Conservation (phyloP, 2,329 filamentous ascomycete genomes). For the Xylaria polymorpha region DNA sequence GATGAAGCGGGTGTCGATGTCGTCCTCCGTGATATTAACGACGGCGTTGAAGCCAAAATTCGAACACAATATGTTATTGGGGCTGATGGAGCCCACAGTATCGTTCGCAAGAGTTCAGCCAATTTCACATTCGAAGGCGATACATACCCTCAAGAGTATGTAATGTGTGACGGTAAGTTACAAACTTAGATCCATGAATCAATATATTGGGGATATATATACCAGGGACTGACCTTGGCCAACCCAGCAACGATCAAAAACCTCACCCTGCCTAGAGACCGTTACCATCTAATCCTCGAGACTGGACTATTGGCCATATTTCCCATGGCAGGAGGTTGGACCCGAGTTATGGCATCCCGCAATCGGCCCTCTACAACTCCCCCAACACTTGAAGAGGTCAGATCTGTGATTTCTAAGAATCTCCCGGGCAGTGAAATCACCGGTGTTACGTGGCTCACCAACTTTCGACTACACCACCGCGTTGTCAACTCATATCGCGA, state of each 20-base stretch:
- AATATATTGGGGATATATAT: not conserved
- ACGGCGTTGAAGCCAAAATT: conserved; percentile 31
- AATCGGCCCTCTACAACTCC: conserved; percentile 21
- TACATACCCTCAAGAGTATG: conserved; percentile 57
- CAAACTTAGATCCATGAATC: no score
- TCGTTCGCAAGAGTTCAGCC: conserved; percentile 53
- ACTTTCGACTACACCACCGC: conserved; percentile 60
- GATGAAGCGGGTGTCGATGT: conserved; percentile 34
- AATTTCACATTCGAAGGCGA: conserved; percentile 55
- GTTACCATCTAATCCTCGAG: conserved; percentile 39
- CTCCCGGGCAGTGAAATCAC: conserved; percentile 45
- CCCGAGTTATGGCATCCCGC: conserved; percentile 45
- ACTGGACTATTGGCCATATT: conserved; percentile 52
- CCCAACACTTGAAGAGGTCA: conserved; percentile 48
- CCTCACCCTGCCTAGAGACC: conserved; percentile 6
- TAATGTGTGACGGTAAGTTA: conserved; percentile 41
- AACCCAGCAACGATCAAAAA: conserved; percentile 10
- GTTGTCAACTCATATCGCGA: conserved; percentile 43
- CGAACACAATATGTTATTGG: conserved; percentile 55
- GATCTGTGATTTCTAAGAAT: conserved; percentile 38
- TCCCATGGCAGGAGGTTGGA: conserved; percentile 44
- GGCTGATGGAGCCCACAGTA: conserved; percentile 58
- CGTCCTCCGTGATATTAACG: not conserved
- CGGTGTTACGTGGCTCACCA: conserved; percentile 55
- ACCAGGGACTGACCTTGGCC: not conserved